Evolutionary conservation across 2,329 filamentous ascomycete species (phyloP), one percentile per base, ranked within the genome.

Genomic region (Ascomycota sp.): DNA sequence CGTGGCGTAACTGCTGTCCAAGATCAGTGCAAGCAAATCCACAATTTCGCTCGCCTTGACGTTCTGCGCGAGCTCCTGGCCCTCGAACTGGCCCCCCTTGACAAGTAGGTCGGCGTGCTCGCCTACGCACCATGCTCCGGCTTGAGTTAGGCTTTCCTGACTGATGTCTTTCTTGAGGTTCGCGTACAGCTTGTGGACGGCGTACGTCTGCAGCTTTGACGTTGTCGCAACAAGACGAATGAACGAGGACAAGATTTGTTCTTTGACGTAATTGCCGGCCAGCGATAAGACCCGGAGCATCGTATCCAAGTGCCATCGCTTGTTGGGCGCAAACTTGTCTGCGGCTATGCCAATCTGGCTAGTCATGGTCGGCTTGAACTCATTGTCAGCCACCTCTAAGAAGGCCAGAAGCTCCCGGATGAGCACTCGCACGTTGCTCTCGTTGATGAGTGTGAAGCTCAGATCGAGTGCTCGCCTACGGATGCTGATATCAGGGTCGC

Each of bases 341-440:
- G 91, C 89, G 9, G 91, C 89, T 45, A 98, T 82, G 21, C 89
- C 89, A 51, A 98, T 98, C 50, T 98, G 89, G 35, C 77, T 89
- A 2, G 89, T 98, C 84, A 98, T 93, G 35, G 82, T 81, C 6
- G 89, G 81, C 59, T 98, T 98, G 61, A 98, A 98, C 54, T 98
- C 89, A 42, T 91, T 92, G 48, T 98, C 89, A 35, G 91, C 86
- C 34, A 92, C 83, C 53, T 98, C 89, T 37, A 98, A 57, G 64
- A 98, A 98, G 6, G 89, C 83, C 30, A 98, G 64, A 29, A 98
- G 63, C 51, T 98, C 91, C 40, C 91, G 66, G 38, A 98, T 89
- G 29, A 98, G 66, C 5, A 95, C 80, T 29, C 89, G 75, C 27
- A 98, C 83, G 46, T 98, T 98, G 54, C 76, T 72, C 51, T 95